Evolutionary conservation across 139 green algal species (phyloP), one percentile per base, ranked within the genome.

Genomic region (Haematococcus lacustris): DNA sequence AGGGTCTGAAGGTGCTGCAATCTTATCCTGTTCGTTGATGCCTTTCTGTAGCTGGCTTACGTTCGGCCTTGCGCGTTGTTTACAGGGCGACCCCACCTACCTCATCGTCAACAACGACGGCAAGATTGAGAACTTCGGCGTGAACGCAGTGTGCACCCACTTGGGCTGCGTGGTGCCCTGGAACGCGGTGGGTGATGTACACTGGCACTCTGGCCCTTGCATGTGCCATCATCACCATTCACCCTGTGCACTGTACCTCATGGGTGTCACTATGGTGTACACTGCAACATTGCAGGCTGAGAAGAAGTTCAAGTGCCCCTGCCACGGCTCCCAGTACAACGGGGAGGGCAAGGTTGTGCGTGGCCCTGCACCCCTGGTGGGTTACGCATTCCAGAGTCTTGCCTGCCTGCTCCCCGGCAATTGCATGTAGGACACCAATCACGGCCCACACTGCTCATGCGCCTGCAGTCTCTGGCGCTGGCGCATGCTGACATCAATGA

Each of bases 301-400:
- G 89, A 98, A 98, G 86, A 98, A 99, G 92, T 99, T 99, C 91
- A 97, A 94, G 87, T 99, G 95, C 91, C 95, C 95, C 33, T 99
- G 95, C 91, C 96, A 99, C 84, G 96, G 96, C 70, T 97, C 91
- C 40, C 96, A 98, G 83, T 99, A 99, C 89, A 95, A 99, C 83
- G 59, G 66, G 43, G 76, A 96, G 79, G 95, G 95, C 85, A 98
- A 97, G 88, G 89, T 97, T 38, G 82, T 98, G 51, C 89, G 94
- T 43, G 93, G 93, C 59, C 94, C 94, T 33, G 94, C 94, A 32
- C 93, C 93, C 28, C 85, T 97, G 80, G 88, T 92, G 53, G 59
- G 78, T 66, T n/a, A n/a, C n/a, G n/a, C n/a, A n/a, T n/a, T n/a
- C n/a, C n/a, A n/a, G n/a, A n/a, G n/a, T n/a, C n/a, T n/a, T n/a